Conservation (phyloP, 208 protist species). For the Wallacemonas sp. region DNA sequence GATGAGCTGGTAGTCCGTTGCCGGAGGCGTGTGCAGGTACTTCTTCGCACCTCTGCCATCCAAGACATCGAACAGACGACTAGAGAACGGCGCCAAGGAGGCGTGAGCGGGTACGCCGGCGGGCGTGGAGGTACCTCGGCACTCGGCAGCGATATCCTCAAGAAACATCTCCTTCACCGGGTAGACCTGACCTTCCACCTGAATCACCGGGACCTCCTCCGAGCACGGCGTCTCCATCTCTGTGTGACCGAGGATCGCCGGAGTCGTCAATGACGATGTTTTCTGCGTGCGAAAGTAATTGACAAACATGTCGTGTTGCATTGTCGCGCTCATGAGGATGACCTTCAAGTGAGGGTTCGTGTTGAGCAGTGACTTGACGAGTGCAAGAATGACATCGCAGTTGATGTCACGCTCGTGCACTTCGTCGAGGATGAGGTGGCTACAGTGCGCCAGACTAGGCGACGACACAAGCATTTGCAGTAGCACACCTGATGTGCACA, state of each 20-base stretch:
- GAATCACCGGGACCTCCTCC: conserved; percentile 40
- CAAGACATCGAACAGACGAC: conserved; percentile 56
- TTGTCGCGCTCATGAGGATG: conserved; percentile 98
- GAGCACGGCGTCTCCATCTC: background rate
- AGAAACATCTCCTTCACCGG: conserved; percentile 71
- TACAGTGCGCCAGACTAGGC: conserved; percentile 85
- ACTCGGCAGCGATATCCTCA: conserved; percentile 51
- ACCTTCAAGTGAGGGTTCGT: conserved; percentile 90
- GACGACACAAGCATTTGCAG: conserved; percentile 94
- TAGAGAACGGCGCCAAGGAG: conserved; percentile 24
- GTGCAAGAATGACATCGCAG: conserved; percentile 97
- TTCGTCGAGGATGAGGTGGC: conserved; percentile 99
- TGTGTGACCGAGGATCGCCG: background rate
- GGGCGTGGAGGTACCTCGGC: too few relatives aligned
- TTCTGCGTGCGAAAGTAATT: conserved; percentile 90
- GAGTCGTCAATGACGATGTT: background rate
- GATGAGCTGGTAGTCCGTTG: conserved; percentile 81
- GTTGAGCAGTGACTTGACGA: conserved; percentile 90
- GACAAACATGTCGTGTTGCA: conserved; percentile 97
- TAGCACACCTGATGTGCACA: conserved; percentile 98
- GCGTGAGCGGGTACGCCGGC: background rate
- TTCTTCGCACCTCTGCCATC: too few relatives aligned
- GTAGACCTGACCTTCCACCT: conserved; percentile 72
- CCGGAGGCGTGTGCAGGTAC: conserved; percentile 19
- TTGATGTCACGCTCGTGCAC: conserved; percentile 99